Evolutionary conservation across 345 rosid species (phyloP), one percentile per base, ranked within the genome.

Genomic region (Eucalyptus coolabah): DNA sequence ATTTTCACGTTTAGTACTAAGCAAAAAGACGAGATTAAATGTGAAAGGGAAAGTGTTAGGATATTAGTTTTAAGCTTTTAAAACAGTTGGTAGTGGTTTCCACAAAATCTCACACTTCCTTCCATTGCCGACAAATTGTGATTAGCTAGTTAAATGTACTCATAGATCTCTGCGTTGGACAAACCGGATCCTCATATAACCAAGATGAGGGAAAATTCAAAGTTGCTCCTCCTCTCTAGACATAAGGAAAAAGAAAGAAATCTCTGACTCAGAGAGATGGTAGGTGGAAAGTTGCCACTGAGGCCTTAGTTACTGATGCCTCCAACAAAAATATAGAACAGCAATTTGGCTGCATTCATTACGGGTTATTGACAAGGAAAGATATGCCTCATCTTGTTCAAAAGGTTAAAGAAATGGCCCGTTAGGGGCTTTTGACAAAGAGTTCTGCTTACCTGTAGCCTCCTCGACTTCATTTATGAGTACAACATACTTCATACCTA

Each of bases 71-170:
- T 9, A 45, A 45, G 49, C 49, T 45, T 45, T 45, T 9, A 45
- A 3, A 45, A 45, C 0, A 45, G 12, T 50, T 50, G 7, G 7
- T 1, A 3, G 3, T 50, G 15, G 1, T n/a, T 50, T 7, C 51
- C 51, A 14, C 14, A 50, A 50, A 50, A 50, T 50, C 51, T 50
- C 51, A 50, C 51, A 50, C 80, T 16, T 3, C 23, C 3, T 67
- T 67, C 40, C 23, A 14, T 63, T 63, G 80, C 6, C 11, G 7
- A 32, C 23, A 67, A 67, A 32, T 67, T 67, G 17, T 9, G 23
- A 3, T 67, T 67, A 67, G 40, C 77, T n/a, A 8, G 11, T 65
- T 65, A 63, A 63, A 63, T 30, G 21, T 67, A 67, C 80, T 67
- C 6, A 50, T 6, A 32, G 42, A 67, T 19, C 32, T 67, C 40